Evolutionary conservation across 371 early-diverging fungal species (phyloP).

Genomic region (Lichtheimia hyalospora): DNA sequence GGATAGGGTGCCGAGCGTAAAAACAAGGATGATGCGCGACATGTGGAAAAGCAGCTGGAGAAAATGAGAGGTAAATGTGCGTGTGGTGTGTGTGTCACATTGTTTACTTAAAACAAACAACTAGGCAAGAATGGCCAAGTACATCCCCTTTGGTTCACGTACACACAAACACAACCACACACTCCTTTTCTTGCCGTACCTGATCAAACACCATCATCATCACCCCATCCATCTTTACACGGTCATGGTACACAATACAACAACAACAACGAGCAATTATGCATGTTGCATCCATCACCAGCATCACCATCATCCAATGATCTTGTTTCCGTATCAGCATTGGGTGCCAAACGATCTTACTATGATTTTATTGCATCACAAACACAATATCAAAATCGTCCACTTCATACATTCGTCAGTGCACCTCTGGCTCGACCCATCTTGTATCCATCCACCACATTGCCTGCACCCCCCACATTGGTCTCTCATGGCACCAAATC

Average conservation of each 20-base stretch:
- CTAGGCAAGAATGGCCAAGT: conserved; percentile 37
- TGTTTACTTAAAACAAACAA: conserved; percentile 63
- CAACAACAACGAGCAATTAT: neutral
- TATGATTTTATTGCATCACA: too few species aligned
- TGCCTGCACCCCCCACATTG: conserved; percentile 19
- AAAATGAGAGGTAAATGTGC: conserved; percentile 26
- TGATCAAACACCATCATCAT: conserved; percentile 10
- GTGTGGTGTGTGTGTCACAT: conserved; percentile 40
- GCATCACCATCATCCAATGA: too few species aligned
- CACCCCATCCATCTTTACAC: neutral
- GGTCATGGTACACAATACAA: too few species aligned
- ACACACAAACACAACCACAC: conserved; percentile 31
- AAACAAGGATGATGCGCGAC: conserved; percentile 62
- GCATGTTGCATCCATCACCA: too few species aligned
- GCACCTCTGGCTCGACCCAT: too few species aligned
- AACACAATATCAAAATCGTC: too few species aligned
- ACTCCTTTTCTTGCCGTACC: conserved; percentile 23
- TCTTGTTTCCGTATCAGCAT: too few species aligned
- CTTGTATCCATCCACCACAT: neutral
- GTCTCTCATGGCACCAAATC: neutral
- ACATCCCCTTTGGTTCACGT: conserved; percentile 43
- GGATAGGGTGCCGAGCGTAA: conserved; percentile 63
- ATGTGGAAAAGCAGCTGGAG: conserved; percentile 59
- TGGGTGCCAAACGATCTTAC: too few species aligned
- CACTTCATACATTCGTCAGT: too few species aligned